Conservation (phyloP, 2,329 filamentous ascomycete species). For the Trichoderma polysporum region DNA sequence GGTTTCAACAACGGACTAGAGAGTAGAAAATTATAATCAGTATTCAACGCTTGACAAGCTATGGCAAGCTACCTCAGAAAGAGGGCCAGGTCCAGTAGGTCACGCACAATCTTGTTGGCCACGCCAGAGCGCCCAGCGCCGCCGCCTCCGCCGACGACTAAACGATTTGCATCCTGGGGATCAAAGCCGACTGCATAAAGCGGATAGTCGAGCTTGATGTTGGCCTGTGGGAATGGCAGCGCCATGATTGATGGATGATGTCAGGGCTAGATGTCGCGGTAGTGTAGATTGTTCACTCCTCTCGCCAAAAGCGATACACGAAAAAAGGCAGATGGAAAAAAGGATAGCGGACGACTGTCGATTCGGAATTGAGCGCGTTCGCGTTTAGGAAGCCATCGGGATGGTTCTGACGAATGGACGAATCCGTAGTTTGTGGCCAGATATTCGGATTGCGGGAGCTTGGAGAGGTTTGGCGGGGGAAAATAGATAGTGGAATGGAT, state of each 20-base stretch:
- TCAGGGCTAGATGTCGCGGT: background rate
- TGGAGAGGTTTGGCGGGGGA: slow-evolving; percentile 10
- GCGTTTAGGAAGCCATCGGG: slow-evolving; percentile 6
- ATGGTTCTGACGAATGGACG: background rate
- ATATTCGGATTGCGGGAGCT: slow-evolving; percentile 11
- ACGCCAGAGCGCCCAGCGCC: slow-evolving; percentile 79
- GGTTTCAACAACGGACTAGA: slow-evolving; percentile 70
- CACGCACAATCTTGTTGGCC: slow-evolving; percentile 77
- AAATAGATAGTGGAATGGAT: background rate
- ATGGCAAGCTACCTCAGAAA: background rate
- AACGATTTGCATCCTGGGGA: slow-evolving; percentile 69
- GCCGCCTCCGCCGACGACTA: slow-evolving; percentile 85
- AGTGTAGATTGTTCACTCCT: background rate
- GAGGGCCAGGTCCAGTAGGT: background rate
- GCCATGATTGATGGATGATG: slow-evolving; percentile 34
- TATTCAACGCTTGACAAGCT: background rate
- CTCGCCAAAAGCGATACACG: background rate
- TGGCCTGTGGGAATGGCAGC: slow-evolving; percentile 50
- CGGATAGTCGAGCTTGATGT: slow-evolving; percentile 73
- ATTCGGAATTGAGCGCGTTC: background rate
- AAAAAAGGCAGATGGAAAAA: background rate
- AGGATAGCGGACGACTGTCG: background rate
- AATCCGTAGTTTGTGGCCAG: slow-evolving; percentile 15
- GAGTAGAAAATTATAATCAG: background rate
- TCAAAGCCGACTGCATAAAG: slow-evolving; percentile 89